Evolutionary conservation across 768 basidiomycete genomes (phyloP).

Genomic region (Cystofilobasidium macerans): DNA sequence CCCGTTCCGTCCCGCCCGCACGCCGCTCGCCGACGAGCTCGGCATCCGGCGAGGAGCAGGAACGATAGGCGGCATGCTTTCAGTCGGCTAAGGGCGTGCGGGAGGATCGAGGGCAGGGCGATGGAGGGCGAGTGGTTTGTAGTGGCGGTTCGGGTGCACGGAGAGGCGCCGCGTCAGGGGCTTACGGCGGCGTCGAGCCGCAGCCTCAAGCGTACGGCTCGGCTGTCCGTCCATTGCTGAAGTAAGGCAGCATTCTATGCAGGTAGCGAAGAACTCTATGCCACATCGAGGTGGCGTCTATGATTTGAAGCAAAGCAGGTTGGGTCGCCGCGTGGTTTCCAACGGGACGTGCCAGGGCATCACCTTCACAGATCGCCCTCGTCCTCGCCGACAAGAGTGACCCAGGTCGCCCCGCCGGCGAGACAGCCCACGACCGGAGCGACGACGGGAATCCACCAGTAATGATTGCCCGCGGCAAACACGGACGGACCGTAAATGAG

Average conservation of each 20-base stretch:
- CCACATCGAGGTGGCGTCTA: no score
- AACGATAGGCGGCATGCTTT: background rate
- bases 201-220: no score
- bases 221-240: no score
- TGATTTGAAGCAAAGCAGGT: no score
- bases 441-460: slow-evolving; percentile 24
- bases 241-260: no score
- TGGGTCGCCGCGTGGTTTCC: background rate
- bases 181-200: no score
- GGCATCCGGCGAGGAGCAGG: background rate
- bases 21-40: background rate
- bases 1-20: background rate
- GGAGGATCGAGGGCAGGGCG: background rate
- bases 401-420: slow-evolving; percentile 6
- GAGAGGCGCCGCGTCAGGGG: no score
- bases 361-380: slow-evolving; percentile 8
- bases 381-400: slow-evolving; percentile 21
- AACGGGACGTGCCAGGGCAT: background rate
- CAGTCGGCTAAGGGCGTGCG: background rate
- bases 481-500: slow-evolving; percentile 24
- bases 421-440: slow-evolving; percentile 20
- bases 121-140: background rate
- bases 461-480: slow-evolving; percentile 8
- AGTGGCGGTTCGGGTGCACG: no score
- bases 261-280: no score